These are phyloP conservation scores for Verticillium nubilum DNA, from an alignment of 2,329 filamentous ascomycete species.

Conservation along the genomic window DNA sequence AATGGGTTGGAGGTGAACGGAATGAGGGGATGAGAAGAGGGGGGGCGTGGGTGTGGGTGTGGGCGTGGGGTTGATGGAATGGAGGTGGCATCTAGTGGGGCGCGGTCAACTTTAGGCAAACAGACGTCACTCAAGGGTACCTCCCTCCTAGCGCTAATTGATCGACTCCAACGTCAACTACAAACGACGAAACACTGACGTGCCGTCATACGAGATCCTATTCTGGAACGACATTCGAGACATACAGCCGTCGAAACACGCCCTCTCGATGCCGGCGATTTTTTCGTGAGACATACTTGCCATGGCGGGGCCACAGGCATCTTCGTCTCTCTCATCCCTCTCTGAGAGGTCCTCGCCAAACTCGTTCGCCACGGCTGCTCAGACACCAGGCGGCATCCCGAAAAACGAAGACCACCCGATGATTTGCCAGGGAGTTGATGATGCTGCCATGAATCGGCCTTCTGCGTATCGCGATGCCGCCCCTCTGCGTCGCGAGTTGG, in stretches of 20 bases:
- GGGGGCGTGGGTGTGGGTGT: background rate
- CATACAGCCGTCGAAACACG: background rate
- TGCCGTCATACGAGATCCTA: background rate
- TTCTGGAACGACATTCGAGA: background rate
- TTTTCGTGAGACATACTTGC: background rate
- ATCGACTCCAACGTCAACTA: background rate
- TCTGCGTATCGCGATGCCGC: conserved; percentile 47
- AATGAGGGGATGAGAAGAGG: background rate
- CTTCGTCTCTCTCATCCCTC: background rate
- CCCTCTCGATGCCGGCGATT: background rate
- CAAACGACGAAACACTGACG: background rate
- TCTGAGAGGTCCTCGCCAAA: conserved; percentile 14
- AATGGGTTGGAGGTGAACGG: background rate
- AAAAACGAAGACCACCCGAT: background rate
- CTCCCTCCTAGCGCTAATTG: background rate
- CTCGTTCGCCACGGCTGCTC: conserved; percentile 30
- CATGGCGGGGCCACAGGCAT: background rate
- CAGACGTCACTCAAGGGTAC: background rate
- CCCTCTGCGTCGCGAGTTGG: conserved; percentile 57
- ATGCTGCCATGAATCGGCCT: conserved; percentile 6
- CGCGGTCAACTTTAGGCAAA: background rate
- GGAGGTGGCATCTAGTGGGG: background rate
- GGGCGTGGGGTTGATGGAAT: background rate
- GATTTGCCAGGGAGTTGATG: background rate
- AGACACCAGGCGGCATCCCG: background rate